phyloP scores from a whole-genome alignment of 2,329 filamentous ascomycete genomes.

The Paecilomyces sp. region DNA sequence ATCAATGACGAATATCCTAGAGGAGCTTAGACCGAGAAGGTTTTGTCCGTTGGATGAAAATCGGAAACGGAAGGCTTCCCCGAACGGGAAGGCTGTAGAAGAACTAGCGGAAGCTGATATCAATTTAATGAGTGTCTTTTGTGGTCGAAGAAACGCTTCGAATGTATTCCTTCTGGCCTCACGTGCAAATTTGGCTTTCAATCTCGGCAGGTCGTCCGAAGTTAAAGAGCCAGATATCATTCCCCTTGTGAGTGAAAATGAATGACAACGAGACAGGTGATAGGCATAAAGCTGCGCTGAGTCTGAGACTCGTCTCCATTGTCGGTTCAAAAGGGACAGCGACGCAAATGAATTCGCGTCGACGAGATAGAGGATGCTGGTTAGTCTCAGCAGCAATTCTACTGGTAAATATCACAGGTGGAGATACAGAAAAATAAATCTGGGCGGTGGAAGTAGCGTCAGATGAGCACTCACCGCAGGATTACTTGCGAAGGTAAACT shows the following conservation, averaged over 20 bases:
- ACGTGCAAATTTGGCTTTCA: conserved; percentile 60
- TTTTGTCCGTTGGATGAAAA: conserved; percentile 69
- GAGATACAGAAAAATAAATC: conserved; percentile 1
- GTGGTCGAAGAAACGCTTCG: conserved; percentile 65
- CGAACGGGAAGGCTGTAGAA: conserved; percentile 68
- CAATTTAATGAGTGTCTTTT: conserved; percentile 65
- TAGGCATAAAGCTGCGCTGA: conserved; percentile 38
- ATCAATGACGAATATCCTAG: conserved; percentile 73
- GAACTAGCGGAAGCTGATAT: conserved; percentile 80
- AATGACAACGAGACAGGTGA: conserved; percentile 38
- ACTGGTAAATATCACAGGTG: conserved; percentile 1
- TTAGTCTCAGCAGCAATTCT: conserved; percentile 10
- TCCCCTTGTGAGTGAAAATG: conserved; percentile 32
- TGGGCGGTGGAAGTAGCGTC: background rate
- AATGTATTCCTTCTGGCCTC: conserved; percentile 73
- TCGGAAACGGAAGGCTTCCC: conserved; percentile 78
- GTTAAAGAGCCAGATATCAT: conserved; percentile 22
- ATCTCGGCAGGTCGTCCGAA: conserved; percentile 46
- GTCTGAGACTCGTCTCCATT: conserved; percentile 38
- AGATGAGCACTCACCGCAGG: conserved; percentile 18
- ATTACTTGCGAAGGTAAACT: conserved; percentile 21
- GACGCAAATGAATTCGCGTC: conserved; percentile 44
- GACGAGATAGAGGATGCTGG: conserved; percentile 40
- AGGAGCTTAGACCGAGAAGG: conserved; percentile 76
- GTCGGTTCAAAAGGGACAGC: conserved; percentile 35